Evolutionary conservation across 345 rosid species (phyloP).

Genomic region (Noccaea caerulescens): DNA sequence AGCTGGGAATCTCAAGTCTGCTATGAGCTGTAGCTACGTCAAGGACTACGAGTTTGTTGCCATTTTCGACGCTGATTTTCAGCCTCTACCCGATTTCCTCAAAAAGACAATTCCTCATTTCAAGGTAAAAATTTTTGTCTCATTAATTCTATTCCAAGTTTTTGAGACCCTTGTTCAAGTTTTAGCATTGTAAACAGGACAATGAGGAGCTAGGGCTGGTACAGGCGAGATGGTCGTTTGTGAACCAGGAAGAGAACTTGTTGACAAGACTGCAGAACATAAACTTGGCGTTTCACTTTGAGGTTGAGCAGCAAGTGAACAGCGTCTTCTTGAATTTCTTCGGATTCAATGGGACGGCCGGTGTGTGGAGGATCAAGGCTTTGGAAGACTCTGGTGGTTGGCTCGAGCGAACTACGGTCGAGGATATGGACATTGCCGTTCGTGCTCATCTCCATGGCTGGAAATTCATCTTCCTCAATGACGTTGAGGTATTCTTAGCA

Average conservation of each 20-base stretch:
- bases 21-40: slow-evolving; percentile 90
- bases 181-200: slow-evolving; percentile 50
- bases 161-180: background rate
- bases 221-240: slow-evolving; percentile 96
- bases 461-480: slow-evolving; percentile 87
- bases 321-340: slow-evolving; percentile 82
- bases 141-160: too few species aligned
- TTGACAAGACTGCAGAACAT: slow-evolving; percentile 86
- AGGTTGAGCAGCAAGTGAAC: slow-evolving; percentile 97
- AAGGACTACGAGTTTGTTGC: slow-evolving; percentile 92
- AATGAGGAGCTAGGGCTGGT: slow-evolving; percentile 83
- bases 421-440: slow-evolving; percentile 98
- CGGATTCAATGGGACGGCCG: slow-evolving; percentile 96
- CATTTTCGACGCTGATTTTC: slow-evolving; percentile 95
- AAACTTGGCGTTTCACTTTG: slow-evolving; percentile 88
- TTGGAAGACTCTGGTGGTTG: slow-evolving; percentile 95
- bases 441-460: slow-evolving; percentile 95
- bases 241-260: slow-evolving; percentile 89
- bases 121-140: slow-evolving; percentile 46
- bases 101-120: slow-evolving; percentile 86
- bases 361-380: slow-evolving; percentile 95
- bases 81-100: slow-evolving; percentile 84
- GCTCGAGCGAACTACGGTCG: slow-evolving; percentile 95
- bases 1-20: slow-evolving; percentile 97
- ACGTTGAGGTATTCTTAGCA: slow-evolving; percentile 70